Evolutionary conservation across 2,329 filamentous ascomycete species (phyloP), one percentile per base, ranked within the genome.

Genomic region (Pyrenophora seminiperda): DNA sequence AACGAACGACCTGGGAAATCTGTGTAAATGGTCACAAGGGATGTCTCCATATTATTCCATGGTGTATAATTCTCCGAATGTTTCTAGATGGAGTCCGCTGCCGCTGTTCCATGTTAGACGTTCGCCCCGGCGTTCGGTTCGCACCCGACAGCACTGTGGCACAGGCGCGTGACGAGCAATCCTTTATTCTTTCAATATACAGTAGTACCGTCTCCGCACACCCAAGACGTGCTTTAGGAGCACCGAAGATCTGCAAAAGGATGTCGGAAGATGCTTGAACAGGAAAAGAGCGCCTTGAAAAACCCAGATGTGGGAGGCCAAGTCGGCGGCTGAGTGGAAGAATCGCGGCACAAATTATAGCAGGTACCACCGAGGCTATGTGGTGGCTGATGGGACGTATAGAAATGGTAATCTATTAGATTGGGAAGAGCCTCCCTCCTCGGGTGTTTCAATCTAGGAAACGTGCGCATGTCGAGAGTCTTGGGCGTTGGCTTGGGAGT

Each of bases 341-440:
- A 58, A 57, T 47, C 44, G 42, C 53, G 54, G 56, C 47, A 56
- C 53, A 57, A 48, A 67, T 65, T 59, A 47, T 56, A 60, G 58
- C 55, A 53, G 36, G 50, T 32, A 47, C 34, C 30, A 43, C 41
- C 37, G 52, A 58, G 41, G 50, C 47, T 47, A 54, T 38, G 48
- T 50, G 27, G 51, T 51, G 50, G 49, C 36, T 47, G 39, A 38
- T 37, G 49, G 41, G 15, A 40, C 38, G 49, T 50, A 49, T 52
- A 39, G 37, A 43, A 43, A 41, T 31, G n/a, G 44, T 50, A 68
- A 70, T 71, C 45, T 70, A 71, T 63, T 71, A 70, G 54, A 71
- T 68, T 69, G 54, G 17, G 20, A 22, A 57, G 54, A 59, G 59
- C 55, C 53, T 53, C 44, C 50, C 52, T 50, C 53, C 41, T 61